Conservation (phyloP, 2,329 filamentous ascomycete species). For the Thermoascus crustaceus region DNA sequence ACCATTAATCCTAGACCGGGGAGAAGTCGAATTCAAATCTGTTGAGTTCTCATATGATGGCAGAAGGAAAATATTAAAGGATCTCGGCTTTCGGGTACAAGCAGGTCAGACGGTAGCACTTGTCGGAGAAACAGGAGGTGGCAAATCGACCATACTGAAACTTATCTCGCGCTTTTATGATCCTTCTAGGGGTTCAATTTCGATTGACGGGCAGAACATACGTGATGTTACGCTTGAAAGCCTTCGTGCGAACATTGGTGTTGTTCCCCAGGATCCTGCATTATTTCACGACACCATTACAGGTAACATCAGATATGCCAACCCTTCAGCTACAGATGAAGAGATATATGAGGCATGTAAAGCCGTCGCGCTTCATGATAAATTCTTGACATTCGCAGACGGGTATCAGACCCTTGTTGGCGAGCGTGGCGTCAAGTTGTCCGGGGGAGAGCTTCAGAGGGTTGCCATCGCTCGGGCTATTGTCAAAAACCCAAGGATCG, state of each 20-base stretch:
- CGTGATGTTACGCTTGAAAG: constrained; percentile 51
- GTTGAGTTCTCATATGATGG: constrained; percentile 48
- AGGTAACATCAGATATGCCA: constrained; percentile 58
- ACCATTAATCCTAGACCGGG: constrained; percentile 33
- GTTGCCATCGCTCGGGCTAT: constrained; percentile 41
- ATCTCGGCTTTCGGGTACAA: constrained; percentile 40
- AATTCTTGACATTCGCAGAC: constrained; percentile 52
- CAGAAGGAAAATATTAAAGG: constrained; percentile 39
- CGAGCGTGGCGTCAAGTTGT: constrained; percentile 42
- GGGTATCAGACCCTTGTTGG: constrained; percentile 43
- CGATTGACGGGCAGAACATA: constrained; percentile 50
- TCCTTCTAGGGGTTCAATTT: constrained; percentile 39
- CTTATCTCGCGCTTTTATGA: constrained; percentile 50
- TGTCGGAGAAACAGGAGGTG: constrained; percentile 51
- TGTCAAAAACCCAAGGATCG: constrained; percentile 36
- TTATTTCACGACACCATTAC: constrained; percentile 58
- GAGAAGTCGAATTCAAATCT: constrained; percentile 41
- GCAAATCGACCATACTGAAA: constrained; percentile 50
- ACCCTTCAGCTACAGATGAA: constrained; percentile 51
- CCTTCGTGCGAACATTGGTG: constrained; percentile 51
- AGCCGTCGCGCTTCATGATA: constrained; percentile 56
- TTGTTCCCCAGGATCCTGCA: constrained; percentile 57
- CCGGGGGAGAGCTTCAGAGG: constrained; percentile 46
- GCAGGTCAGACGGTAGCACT: constrained; percentile 46
- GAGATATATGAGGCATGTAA: constrained; percentile 55